Evolutionary conservation across 2,329 filamentous ascomycete genomes (phyloP), one percentile per base, ranked within the genome.

Genomic region (Botrytis cinerea): DNA sequence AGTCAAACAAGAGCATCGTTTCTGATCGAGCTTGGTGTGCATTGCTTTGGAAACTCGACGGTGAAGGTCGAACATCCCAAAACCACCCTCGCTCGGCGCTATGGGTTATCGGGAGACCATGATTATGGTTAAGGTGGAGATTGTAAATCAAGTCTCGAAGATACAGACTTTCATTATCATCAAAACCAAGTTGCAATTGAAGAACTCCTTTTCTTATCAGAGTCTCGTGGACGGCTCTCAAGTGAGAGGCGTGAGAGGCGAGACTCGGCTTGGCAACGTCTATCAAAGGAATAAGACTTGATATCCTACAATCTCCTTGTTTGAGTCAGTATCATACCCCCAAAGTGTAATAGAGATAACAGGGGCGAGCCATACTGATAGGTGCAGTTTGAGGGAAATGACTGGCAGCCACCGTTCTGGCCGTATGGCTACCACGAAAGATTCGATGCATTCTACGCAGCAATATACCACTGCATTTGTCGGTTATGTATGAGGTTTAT

Each of bases 51-150:
- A 35, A 79, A 78, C 43, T 76, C 67, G 70, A 20, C 46, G 63
- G 28, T 32, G 78, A 75, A 14, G 79, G 77, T 63, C 76, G 76
- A 28, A 80, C 78, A 57, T 80, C 79, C 79, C 79, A 80, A 22
- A 80, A 75, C 70, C 75, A 79, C 12, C 77, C 79, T 32, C 77
- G 76, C 16, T 68, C 74, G n/a, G 76, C 74, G 18, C 77, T 78
- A 69, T 80, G 79, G n/a, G 75, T 67, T 3, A 80, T 71, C 1
- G 78, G 76, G 16, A 74, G 71, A n/a, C 77, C 76, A 61, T 80
- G 78, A 3, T 48, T 48, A 35, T 76, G 71, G 28, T 22, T 28
- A 9, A 22, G 25, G 12, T 46, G 46, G 28, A 67, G 63, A 67
- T 51, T 51, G 68, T 72, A 67, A 3, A 77, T 75, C 4, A 80